Evolutionary conservation across 495 filamentous ascomycete species (phyloP).

Genomic region (Friedmanniomyces endolithicus): DNA sequence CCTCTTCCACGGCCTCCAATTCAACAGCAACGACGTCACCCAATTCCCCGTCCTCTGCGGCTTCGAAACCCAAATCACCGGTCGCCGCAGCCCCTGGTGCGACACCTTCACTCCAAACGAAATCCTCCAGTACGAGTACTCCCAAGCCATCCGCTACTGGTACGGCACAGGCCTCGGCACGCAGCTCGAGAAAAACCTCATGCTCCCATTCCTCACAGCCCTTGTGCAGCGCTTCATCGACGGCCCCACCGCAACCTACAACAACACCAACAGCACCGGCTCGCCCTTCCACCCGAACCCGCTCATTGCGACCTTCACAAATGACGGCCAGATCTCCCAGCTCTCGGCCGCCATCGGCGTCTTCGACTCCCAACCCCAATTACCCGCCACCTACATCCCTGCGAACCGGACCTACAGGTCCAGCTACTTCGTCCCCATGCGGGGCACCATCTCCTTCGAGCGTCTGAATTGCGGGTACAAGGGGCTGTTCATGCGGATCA

Average conservation of each 20-base stretch:
- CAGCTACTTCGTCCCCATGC: constrained; percentile 42
- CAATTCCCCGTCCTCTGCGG: constrained; percentile 49
- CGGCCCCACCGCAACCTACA: constrained; percentile 35
- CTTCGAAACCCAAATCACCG: constrained; percentile 48
- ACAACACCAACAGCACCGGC: constrained; percentile 27
- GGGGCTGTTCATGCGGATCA: constrained; percentile 7
- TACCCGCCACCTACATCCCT: constrained; percentile 33
- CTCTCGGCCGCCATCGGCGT: constrained; percentile 42
- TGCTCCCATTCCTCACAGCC: constrained; percentile 40
- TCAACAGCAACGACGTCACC: constrained; percentile 37
- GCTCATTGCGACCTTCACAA: constrained; percentile 42
- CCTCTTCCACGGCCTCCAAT: constrained; percentile 37
- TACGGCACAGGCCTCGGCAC: constrained; percentile 44
- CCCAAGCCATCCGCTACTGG: constrained; percentile 48
- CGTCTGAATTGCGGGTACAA: constrained; percentile 5
- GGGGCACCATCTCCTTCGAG: constrained; percentile 16
- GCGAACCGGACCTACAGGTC: constrained; percentile 31
- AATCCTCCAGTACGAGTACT: constrained; percentile 44
- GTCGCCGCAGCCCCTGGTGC: constrained; percentile 42
- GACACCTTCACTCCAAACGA: constrained; percentile 40
- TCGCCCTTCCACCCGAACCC: constrained; percentile 32
- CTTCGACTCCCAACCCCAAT: constrained; percentile 36
- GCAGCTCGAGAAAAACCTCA: constrained; percentile 35
- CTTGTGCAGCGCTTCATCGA: constrained; percentile 37
- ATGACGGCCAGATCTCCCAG: constrained; percentile 50